These are phyloP conservation scores for Rhodamnia rubescens DNA, from an alignment of 345 rosid species.

Conservation along the genomic window DNA sequence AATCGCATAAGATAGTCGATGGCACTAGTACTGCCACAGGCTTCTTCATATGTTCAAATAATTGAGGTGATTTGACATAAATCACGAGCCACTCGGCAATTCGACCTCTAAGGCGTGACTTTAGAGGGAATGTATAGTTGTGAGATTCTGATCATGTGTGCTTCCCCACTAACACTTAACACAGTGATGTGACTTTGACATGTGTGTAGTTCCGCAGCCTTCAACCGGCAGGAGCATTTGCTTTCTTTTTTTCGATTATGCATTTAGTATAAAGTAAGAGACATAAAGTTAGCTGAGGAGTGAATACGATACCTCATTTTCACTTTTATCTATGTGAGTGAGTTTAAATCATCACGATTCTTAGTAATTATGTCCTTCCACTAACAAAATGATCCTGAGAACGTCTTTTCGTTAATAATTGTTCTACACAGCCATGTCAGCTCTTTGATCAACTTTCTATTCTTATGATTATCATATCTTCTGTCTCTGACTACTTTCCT, in stretches of 20 bases:
- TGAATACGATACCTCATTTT: background rate
- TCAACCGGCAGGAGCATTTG: background rate
- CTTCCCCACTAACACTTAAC: background rate
- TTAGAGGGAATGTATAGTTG: background rate
- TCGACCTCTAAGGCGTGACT: background rate
- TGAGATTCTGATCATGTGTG: background rate
- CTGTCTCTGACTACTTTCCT: background rate
- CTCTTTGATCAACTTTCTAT: background rate
- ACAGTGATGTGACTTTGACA: background rate
- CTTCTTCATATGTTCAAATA: background rate
- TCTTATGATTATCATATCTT: background rate
- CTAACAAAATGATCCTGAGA: background rate
- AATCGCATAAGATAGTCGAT: background rate
- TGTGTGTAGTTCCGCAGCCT: background rate
- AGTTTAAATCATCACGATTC: background rate
- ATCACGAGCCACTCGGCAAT: background rate
- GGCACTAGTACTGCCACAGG: background rate
- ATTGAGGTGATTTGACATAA: background rate
- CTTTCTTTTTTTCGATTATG: background rate
- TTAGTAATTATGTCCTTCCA: background rate
- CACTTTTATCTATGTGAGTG: background rate
- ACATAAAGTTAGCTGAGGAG: background rate
- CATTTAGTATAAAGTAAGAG: background rate
- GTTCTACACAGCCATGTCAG: background rate
- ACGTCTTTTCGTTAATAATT: background rate